A percentile compares a stretch with the other conserved stretches of the same genome.
Conservation (phyloP, 768 basidiomycete species). For the Rossbeevera mucosa region DNA sequence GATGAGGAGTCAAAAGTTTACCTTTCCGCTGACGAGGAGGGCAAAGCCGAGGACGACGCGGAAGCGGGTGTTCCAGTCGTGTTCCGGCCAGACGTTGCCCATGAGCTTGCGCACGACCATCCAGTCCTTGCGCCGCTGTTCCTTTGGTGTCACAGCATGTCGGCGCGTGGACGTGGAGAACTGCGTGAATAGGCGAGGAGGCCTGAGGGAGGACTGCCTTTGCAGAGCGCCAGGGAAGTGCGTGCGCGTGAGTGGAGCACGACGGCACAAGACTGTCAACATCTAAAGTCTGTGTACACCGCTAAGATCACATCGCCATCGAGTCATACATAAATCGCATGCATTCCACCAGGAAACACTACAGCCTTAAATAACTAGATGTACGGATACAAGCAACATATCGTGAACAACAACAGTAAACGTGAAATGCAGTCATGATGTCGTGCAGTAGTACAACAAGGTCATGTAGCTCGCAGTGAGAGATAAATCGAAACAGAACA, state of each 20-base stretch:
- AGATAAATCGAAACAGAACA: conserved; percentile 9
- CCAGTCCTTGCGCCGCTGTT: conserved; percentile 81
- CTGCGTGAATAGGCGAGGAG: neutral
- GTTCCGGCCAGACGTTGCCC: conserved; percentile 87
- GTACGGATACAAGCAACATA: conserved; percentile 7
- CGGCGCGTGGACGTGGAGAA: conserved; percentile 19
- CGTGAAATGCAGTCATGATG: conserved; percentile 4
- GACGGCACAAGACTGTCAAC: conserved; percentile 23
- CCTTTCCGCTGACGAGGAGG: conserved; percentile 82
- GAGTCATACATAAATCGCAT: neutral
- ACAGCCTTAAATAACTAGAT: neutral
- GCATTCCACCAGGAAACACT: neutral
- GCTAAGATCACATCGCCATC: neutral
- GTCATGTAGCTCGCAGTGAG: conserved; percentile 10
- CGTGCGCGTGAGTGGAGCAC: conserved; percentile 15
- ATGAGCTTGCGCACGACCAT: conserved; percentile 76
- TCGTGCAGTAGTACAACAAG: conserved; percentile 19
- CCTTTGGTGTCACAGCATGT: conserved; percentile 23
- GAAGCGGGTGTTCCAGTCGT: conserved; percentile 75
- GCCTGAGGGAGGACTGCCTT: conserved; percentile 6
- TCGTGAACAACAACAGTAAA: conserved; percentile 2
- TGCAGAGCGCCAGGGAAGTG: neutral
- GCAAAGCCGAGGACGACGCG: conserved; percentile 81
- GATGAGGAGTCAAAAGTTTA: conserved; percentile 29
- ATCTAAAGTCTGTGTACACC: conserved; percentile 11